Evolutionary conservation across 1,284 basidiomycete genomes (phyloP), one percentile per base, ranked within the genome.

Genomic region (Cryptococcus floricola): DNA sequence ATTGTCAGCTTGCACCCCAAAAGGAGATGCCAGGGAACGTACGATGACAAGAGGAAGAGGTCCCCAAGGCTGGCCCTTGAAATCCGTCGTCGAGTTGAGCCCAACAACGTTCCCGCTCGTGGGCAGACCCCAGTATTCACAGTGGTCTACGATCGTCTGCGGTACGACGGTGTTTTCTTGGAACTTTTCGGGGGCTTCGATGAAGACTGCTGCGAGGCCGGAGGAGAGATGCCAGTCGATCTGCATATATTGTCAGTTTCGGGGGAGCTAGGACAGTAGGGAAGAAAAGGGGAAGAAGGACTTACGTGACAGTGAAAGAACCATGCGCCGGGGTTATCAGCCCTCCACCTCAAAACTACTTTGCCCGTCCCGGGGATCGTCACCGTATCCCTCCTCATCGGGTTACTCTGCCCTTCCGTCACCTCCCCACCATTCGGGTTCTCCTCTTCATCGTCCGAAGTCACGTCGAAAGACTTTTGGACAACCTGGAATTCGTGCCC

Each of bases 401-500:
- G 93, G 78, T 96, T 96, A 0, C 77, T 70, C 68, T 89, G 86
- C 7, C 82, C 84, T 73, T 90, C 86, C 50, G 83, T 79, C 52
- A 89, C 76, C 0, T 88, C 85, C 31, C 31, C 31, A 6, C 31
- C 31, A 34, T 34, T n/a, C 16, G 92, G 93, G 79, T 96, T 95
- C 56, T 92, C 79, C 3, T 77, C 67, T 0, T 87, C 82, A 73
- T 97, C 88, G 65, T 82, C 76, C 0, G 90, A 92, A 0, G 84
- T 85, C 63, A 87, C 89, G 71, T 95, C 83, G 52, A 80, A 68
- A 1, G 85, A 82, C 56, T 87, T 86, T 60, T 84, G 79, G 42
- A 94, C 84, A 62, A 95, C 81, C 78, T 88, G 86, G 78, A 87
- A 84, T 67, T 85, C 85, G 78, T 94, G 89, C 1, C 76, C 77